Conservation (phyloP, 495 filamentous ascomycete species). For the Sphaerosporella brunnea region DNA sequence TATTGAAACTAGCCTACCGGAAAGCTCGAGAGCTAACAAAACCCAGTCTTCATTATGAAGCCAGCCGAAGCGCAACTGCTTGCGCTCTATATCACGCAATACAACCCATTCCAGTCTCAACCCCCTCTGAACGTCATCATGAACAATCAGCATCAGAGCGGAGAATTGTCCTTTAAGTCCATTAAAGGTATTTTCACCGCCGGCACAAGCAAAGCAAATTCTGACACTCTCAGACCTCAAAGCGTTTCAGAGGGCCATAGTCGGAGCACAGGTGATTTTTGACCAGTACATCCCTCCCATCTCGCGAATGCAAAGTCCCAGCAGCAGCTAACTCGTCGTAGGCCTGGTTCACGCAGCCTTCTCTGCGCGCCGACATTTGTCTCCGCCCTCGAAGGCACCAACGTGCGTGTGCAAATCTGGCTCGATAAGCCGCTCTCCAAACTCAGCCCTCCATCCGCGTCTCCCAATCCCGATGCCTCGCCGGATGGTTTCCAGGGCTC, state of each 20-base stretch:
- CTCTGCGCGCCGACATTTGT: background rate
- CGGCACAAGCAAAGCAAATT: background rate
- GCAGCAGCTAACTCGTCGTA: too few species aligned
- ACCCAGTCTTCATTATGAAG: constrained; percentile 1
- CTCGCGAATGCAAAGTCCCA: background rate
- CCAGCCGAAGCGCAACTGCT: background rate
- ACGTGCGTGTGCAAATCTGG: constrained; percentile 1
- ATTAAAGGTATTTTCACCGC: background rate
- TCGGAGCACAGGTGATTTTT: background rate
- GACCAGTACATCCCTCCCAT: background rate
- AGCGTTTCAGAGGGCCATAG: constrained; percentile 2
- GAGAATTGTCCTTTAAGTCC: constrained; percentile 3
- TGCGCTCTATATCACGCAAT: constrained; percentile 1
- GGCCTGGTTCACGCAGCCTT: background rate
- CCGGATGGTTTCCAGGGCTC: background rate
- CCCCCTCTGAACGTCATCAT: background rate
- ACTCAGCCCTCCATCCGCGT: background rate
- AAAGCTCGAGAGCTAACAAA: too few species aligned
- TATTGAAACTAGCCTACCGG: too few species aligned
- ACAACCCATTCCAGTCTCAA: background rate
- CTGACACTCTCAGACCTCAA: background rate
- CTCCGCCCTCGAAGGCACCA: background rate
- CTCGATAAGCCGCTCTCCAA: background rate
- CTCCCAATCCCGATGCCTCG: background rate
- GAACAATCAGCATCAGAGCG: background rate